Base-by-base conservation (phyloP, 116 monocot genomes). In the Phalaenopsis hybrid region DNA sequence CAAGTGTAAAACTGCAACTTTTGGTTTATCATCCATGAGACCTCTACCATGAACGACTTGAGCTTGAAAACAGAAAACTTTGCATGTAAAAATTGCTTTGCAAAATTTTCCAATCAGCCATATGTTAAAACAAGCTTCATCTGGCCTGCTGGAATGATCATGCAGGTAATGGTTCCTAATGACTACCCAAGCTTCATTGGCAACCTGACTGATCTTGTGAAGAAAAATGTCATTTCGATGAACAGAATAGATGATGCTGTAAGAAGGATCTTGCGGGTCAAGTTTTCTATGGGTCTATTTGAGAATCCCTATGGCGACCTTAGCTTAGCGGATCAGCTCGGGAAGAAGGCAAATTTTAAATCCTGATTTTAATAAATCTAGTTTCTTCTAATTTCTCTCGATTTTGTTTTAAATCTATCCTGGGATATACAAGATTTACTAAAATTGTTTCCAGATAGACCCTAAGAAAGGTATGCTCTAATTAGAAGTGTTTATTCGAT, bases 161-260 rank as follows among this genome's bases (percentile, higher is more conserved):
- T 73, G 43, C 6, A 73, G 73, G 73, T 73, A 34, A 86, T 86
- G 86, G 44, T 86, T 77, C 86, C 86, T 4, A 65, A 69, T 75
- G 82, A 83, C 45, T 86, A 83, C 31, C 21, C 18, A 20, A 51
- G 13, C 10, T 83, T 86, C 83, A 83, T 86, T 15, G 43, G 57
- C 43, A 79, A 70, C 33, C 68, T 86, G 73, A 86, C 83, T 13
- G 8, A 33, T 34, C 80, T 80, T 4, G 86, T 86, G 51, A 67
- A 81, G 17, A 68, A 83, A 18, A 83, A 83, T 23, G 65, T 83
- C 5, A 81, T 86, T n/a, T 81, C 86, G 20, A 83, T 83, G 81
- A 86, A 67, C 67, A 74, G 86, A 78, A 86, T 86, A 44, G 46
- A 86, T 20, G 86, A 86, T 77, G 86, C 86, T 4, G 86, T 86